Conservation (phyloP, 495 filamentous ascomycete species). For the Aspergillus cavernicola region DNA sequence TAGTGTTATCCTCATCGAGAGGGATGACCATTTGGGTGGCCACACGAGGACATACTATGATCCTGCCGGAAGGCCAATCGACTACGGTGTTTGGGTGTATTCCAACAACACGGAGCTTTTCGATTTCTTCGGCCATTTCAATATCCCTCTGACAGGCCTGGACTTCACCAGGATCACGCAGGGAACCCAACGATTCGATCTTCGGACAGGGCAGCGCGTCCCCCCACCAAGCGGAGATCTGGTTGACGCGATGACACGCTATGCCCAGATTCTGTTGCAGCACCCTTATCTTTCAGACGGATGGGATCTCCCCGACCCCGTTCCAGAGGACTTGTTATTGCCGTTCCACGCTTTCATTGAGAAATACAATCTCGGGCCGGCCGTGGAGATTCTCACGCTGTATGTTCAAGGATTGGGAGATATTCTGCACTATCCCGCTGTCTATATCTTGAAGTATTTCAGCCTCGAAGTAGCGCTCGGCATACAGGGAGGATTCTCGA, state of each 20-base stretch:
- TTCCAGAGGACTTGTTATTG: conserved; percentile 47
- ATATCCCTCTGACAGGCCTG: conserved; percentile 18
- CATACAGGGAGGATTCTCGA: neutral
- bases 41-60: conserved; percentile 42
- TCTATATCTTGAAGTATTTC: conserved; percentile 17
- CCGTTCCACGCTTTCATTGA: conserved; percentile 42
- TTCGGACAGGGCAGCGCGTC: conserved; percentile 26
- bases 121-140: conserved; percentile 30
- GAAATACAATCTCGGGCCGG: conserved; percentile 32
- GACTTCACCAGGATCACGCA: conserved; percentile 17
- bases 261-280: conserved; percentile 25
- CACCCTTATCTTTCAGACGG: conserved; percentile 42
- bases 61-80: conserved; percentile 30
- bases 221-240: conserved; percentile 10
- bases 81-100: conserved; percentile 40
- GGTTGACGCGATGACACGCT: conserved; percentile 6
- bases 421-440: conserved; percentile 21
- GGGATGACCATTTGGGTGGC: conserved; percentile 36
- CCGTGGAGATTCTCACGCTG: conserved; percentile 10
- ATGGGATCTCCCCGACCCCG: conserved; percentile 37
- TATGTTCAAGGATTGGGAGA: conserved; percentile 29
- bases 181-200: conserved; percentile 24
- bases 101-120: conserved; percentile 28
- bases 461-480: neutral
- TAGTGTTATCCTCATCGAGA: conserved; percentile 44